phyloP scores from a whole-genome alignment of 2,329 filamentous ascomycete species.

The Thielaviopsis punctulata region DNA sequence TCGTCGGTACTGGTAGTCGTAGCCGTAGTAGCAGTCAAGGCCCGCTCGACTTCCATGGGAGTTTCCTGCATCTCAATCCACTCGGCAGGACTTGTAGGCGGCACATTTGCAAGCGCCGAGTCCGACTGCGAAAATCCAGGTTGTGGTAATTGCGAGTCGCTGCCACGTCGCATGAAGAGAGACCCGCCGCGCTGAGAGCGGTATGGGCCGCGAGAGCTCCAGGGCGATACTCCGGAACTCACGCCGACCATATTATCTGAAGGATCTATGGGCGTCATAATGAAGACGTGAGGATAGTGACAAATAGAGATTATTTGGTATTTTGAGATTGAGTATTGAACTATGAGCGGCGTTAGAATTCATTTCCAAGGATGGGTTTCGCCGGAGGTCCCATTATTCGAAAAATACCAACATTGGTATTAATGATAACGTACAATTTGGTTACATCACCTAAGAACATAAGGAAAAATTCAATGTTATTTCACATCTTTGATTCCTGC shows the following conservation, averaged over 20 bases:
- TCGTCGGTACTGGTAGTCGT: neutral
- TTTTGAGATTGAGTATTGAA: no score
- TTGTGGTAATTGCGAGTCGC: neutral
- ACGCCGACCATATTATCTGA: neutral
- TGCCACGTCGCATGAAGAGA: neutral
- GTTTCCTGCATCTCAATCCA: slow-evolving; percentile 10
- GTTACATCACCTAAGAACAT: no score
- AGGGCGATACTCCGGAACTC: neutral
- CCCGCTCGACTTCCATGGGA: neutral
- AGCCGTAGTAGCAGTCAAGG: neutral
- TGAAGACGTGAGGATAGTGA: no score
- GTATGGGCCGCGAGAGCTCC: neutral
- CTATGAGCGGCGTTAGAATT: neutral
- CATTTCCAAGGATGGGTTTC: neutral
- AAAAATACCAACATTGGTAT: no score
- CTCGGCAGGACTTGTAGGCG: neutral
- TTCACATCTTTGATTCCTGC: neutral
- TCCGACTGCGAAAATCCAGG: neutral
- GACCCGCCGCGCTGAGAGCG: neutral
- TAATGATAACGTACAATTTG: no score
- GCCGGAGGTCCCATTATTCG: no score
- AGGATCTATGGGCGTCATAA: neutral
- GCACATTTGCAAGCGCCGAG: neutral
- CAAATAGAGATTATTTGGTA: neutral
- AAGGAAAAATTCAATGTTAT: neutral